Evolutionary conservation across 2,329 filamentous ascomycete genomes (phyloP).

Genomic region (Diaporthe velutina): DNA sequence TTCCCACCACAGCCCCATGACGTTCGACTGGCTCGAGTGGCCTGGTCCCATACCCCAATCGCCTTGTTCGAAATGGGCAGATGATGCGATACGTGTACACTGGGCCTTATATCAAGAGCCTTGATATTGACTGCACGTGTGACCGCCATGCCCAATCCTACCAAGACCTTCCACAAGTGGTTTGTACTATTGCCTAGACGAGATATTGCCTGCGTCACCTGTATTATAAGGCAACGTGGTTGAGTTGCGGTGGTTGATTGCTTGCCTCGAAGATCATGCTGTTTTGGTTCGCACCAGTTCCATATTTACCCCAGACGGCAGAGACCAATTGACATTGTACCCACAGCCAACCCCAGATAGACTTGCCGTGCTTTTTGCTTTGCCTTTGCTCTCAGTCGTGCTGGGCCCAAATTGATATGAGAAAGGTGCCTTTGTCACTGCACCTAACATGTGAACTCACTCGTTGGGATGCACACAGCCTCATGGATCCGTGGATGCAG

Average conservation of each 20-base stretch:
- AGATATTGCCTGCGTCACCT: neutral
- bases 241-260: neutral
- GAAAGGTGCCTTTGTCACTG: neutral
- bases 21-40: too few relatives aligned
- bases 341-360: constrained; percentile 1
- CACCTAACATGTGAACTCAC: neutral
- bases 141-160: neutral
- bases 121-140: neutral
- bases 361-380: neutral
- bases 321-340: neutral
- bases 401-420: neutral
- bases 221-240: neutral
- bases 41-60: neutral
- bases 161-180: neutral
- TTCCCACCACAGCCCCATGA: neutral
- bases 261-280: constrained; percentile 24
- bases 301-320: constrained; percentile 28
- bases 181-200: neutral
- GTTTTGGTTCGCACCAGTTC: constrained; percentile 11
- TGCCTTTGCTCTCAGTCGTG: neutral
- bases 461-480: neutral
- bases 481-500: neutral
- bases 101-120: neutral
- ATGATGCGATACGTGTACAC: neutral
- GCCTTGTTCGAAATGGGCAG: neutral